Percentiles rank a stretch among this genome's conserved stretches.
These are phyloP conservation scores for Citrus trifoliata DNA, from an alignment of 345 rosid genomes.

Conservation along the genomic window DNA sequence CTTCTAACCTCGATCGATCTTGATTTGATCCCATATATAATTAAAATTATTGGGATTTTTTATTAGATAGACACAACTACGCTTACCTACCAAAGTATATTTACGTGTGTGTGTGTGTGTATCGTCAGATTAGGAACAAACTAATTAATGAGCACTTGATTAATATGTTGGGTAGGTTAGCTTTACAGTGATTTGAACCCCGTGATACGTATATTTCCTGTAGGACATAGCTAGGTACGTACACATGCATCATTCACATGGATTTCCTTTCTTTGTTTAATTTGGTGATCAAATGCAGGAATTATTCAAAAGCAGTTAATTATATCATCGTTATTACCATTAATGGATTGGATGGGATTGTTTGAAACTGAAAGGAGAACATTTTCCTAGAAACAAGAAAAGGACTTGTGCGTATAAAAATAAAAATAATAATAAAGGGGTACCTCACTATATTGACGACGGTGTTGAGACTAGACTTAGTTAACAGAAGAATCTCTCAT, in stretches of 20 bases:
- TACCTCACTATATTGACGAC: not conserved
- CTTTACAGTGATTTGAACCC: not conserved
- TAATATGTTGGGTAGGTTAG: not conserved
- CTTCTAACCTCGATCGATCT: not conserved
- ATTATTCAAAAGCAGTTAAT: too few relatives aligned
- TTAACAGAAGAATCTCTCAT: slow-evolving; percentile 18
- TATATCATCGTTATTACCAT: too few relatives aligned
- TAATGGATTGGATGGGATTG: too few relatives aligned
- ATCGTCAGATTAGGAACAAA: too few relatives aligned
- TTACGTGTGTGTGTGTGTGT: too few relatives aligned
- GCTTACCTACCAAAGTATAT: slow-evolving; percentile 4
- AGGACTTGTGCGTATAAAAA: slow-evolving; percentile 5
- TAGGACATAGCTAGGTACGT: not conserved
- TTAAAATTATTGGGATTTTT: not conserved
- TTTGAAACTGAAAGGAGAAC: not conserved
- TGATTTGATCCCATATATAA: not conserved
- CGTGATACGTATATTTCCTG: too few relatives aligned
- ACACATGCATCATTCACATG: not conserved
- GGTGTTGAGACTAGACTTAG: not conserved
- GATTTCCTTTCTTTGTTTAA: not conserved
- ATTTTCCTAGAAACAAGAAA: slow-evolving; percentile 15
- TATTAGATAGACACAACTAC: not conserved
- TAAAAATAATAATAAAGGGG: not conserved
- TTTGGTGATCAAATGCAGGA: not conserved
- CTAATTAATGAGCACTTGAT: not conserved